Evolutionary conservation across 306 rosid genomes (phyloP).

Genomic region (Sicyos edulis): DNA sequence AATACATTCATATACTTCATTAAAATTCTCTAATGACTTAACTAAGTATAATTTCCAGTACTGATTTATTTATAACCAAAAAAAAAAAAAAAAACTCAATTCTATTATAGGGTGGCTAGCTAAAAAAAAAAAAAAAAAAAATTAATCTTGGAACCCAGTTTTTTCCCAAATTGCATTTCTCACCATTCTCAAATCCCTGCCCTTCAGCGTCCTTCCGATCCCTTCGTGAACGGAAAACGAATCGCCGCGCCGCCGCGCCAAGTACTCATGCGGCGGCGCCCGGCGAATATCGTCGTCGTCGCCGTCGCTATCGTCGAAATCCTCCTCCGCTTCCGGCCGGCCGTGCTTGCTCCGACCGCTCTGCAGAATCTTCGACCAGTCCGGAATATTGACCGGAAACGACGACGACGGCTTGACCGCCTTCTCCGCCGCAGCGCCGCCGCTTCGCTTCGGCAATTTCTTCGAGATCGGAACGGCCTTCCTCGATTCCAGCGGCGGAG

Average conservation of each 20-base stretch:
- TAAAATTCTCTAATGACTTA: neutral
- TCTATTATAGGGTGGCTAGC: too few relatives aligned
- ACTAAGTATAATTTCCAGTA: neutral
- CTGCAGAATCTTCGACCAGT: slow-evolving; percentile 76
- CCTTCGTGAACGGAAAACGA: slow-evolving; percentile 89
- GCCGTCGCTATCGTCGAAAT: slow-evolving; percentile 16
- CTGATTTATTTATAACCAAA: neutral
- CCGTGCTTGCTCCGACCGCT: slow-evolving; percentile 40
- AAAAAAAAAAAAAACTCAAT: too few relatives aligned
- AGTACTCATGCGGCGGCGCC: slow-evolving; percentile 77
- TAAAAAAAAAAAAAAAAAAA: neutral
- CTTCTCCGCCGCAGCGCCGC: neutral
- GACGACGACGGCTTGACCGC: slow-evolving; percentile 36
- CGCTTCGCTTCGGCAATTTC: slow-evolving; percentile 2
- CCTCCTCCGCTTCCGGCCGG: slow-evolving; percentile 24
- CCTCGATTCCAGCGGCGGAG: slow-evolving; percentile 14
- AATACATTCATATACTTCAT: neutral
- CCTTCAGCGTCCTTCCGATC: slow-evolving; percentile 85
- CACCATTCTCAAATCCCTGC: slow-evolving; percentile 70
- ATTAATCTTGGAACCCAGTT: slow-evolving; percentile 68
- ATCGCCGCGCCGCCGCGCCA: slow-evolving; percentile 74
- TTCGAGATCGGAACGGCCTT: slow-evolving; percentile 11
- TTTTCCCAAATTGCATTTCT: slow-evolving; percentile 91
- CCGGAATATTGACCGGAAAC: slow-evolving; percentile 70
- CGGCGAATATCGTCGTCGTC: slow-evolving; percentile 17